Evolutionary conservation across 2,329 filamentous ascomycete species (phyloP), one percentile per base, ranked within the genome.

Genomic region (Pseudogymnoascus sp.): DNA sequence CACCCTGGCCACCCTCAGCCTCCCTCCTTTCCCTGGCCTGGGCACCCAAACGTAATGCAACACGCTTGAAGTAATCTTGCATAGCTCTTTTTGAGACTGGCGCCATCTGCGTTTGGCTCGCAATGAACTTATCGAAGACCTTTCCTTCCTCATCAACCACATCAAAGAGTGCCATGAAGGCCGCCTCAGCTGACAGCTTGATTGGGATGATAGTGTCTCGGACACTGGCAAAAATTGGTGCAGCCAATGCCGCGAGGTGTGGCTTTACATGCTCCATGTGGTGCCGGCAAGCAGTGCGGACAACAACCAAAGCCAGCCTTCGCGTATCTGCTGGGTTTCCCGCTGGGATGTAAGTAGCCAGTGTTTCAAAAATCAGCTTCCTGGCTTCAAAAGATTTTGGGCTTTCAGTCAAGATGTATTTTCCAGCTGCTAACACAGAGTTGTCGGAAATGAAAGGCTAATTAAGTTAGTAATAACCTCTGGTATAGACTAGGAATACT

Each of bases 61-160:
- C 90, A 44, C 95, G 83, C 82, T 96, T 96, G 79, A 97, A 97
- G 78, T 99, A 99, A 75, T 99, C 95, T 64, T 88, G 84, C 89
- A 99, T 97, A 74, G 89, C 92, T 69, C 93, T 84, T 82, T 96
- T 95, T 16, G 86, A 86, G 42, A 85, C 88, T 0, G 90, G 77
- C 7, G 87, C 81, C 64, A 97, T 76, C 2, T 85, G 84, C 60
- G 84, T 83, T 1, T 87, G 81, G 0, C 87, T 86, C 8, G 84
- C 81, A 79, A 97, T 87, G 76, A 92, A 97, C 77, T 93, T 93
- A 70, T 97, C 93, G 74, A 97, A 97, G 18, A 97, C 86, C 66
- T 85, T 87, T 64, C 81, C 83, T 73, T 97, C 95, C 67, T 93
- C 89, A 50, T 96, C 91, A 1, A 93, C 91, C 1, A 97, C 93